Evolutionary conservation across 2,329 filamentous ascomycete species (phyloP).

Genomic region (Pseudogymnoascus verrucosus): DNA sequence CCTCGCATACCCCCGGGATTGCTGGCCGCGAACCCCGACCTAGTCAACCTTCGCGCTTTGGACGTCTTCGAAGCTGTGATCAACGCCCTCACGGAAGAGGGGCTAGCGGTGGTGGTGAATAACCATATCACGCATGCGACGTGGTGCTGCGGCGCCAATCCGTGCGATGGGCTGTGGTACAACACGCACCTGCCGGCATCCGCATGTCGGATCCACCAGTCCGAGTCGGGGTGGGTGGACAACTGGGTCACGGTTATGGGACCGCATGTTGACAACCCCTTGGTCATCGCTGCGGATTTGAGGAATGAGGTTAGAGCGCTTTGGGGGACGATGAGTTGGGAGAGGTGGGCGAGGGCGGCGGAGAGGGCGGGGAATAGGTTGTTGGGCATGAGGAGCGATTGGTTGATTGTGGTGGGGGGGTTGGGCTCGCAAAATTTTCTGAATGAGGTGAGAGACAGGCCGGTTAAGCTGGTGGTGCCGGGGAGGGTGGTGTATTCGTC

Average conservation of each 20-base stretch:
- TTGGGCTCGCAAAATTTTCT: constrained; percentile 61
- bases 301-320: constrained; percentile 62
- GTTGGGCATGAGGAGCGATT: constrained; percentile 50
- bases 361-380: constrained; percentile 55
- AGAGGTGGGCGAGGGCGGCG: constrained; percentile 54
- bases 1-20: constrained; percentile 44
- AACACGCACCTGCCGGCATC: constrained; percentile 52
- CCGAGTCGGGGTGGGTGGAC: constrained; percentile 55
- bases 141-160: constrained; percentile 62
- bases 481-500: constrained; percentile 57
- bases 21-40: constrained; percentile 51
- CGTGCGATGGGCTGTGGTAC: constrained; percentile 59
- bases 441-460: constrained; percentile 44
- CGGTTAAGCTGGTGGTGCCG: constrained; percentile 47
- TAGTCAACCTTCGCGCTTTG: constrained; percentile 47
- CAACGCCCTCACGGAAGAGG: constrained; percentile 50
- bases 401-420: constrained; percentile 61
- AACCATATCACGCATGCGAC: constrained; percentile 62
- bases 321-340: constrained; percentile 63
- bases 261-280: constrained; percentile 48
- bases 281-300: constrained; percentile 59
- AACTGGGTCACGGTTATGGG: constrained; percentile 60
- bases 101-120: constrained; percentile 59
- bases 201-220: constrained; percentile 53
- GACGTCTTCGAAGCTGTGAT: constrained; percentile 55